Evolutionary conservation across 768 basidiomycete species (phyloP).

Genomic region (Rhodotorula kratochvilovae): DNA sequence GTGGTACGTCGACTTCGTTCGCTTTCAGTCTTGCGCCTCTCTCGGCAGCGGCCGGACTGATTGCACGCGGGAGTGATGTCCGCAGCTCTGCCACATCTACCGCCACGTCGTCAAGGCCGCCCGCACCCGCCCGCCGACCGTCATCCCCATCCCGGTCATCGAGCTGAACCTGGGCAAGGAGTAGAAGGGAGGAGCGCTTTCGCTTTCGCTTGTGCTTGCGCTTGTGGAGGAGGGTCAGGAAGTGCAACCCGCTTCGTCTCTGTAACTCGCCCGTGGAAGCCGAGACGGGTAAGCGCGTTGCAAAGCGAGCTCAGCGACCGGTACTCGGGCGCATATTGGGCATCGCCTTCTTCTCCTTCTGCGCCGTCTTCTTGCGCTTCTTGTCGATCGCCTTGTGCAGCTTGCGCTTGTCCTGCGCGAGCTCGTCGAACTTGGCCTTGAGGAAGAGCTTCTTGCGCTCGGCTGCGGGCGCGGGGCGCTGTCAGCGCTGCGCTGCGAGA

Average conservation of each 20-base stretch:
- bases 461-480: conserved; percentile 2
- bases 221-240: neutral
- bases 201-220: neutral
- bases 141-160: neutral
- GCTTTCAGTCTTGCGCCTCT: neutral
- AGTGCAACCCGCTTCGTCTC: neutral
- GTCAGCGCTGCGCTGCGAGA: neutral
- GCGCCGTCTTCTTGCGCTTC: conserved; percentile 32
- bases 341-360: conserved; percentile 41
- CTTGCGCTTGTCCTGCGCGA: conserved; percentile 37
- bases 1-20: neutral
- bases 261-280: neutral
- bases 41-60: too few species aligned
- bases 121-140: neutral
- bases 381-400: conserved; percentile 39
- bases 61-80: too few species aligned
- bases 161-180: neutral
- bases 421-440: conserved; percentile 39
- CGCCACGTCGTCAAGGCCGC: neutral
- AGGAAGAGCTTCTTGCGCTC: conserved; percentile 33
- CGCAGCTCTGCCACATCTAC: conserved; percentile 8
- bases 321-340: conserved; percentile 25
- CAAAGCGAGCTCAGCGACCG: neutral
- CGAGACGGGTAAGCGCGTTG: neutral
- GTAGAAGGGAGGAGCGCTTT: neutral